Conservation (phyloP, 768 basidiomycete species). For the Strobilomyces dryophilus region DNA sequence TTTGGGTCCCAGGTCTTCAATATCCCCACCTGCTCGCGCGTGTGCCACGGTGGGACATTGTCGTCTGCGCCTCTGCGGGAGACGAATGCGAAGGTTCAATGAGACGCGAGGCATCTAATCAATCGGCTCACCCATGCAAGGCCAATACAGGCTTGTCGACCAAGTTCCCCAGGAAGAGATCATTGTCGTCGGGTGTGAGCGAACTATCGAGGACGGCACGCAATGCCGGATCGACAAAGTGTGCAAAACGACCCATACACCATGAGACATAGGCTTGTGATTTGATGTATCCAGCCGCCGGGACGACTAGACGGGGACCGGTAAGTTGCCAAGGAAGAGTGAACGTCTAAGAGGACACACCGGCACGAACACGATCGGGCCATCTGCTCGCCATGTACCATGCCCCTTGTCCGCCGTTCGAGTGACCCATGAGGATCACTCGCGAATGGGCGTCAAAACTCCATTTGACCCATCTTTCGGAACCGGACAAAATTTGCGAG, state of each 20-base stretch:
- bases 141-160: constrained; percentile 65
- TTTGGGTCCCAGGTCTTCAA: constrained; percentile 54
- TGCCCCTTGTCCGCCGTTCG: constrained; percentile 89
- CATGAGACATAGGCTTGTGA: constrained; percentile 83
- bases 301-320: constrained; percentile 46
- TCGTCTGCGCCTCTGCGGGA: constrained; percentile 64
- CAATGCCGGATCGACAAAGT: constrained; percentile 73
- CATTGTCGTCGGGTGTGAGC: constrained; percentile 82
- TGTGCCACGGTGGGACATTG: constrained; percentile 88
- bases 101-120: background rate
- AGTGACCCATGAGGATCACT: constrained; percentile 81
- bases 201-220: constrained; percentile 70
- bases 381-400: constrained; percentile 77
- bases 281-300: constrained; percentile 82
- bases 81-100: background rate
- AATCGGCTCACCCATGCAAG: constrained; percentile 65
- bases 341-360: constrained; percentile 31
- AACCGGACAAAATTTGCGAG: constrained; percentile 36
- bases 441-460: constrained; percentile 35
- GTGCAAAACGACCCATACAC: constrained; percentile 64
- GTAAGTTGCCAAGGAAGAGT: background rate
- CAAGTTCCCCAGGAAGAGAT: constrained; percentile 78
- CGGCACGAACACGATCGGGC: constrained; percentile 70
- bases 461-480: constrained; percentile 39
- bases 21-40: constrained; percentile 58